Evolutionary conservation across 1,139 yeast species (phyloP).

Genomic region (Saccharomyces hybrid): DNA sequence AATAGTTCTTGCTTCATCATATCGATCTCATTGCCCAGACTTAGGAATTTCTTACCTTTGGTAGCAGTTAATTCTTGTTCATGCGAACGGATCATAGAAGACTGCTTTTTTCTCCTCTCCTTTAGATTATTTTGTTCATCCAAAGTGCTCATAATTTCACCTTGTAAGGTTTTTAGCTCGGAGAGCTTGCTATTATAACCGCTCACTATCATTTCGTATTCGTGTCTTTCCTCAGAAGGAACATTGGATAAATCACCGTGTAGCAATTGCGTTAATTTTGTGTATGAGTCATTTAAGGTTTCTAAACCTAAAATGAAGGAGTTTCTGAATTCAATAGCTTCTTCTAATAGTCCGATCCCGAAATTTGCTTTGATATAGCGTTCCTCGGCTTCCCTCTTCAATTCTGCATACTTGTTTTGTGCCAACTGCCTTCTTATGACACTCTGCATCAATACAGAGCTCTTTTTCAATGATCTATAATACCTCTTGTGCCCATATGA

Average conservation of each 20-base stretch:
- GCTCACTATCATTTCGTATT: background rate
- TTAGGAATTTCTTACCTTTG: background rate
- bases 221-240: background rate
- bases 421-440: conserved; percentile 71
- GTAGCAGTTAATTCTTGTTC: background rate
- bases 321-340: background rate
- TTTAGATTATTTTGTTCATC: background rate
- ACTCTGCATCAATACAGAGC: conserved; percentile 66
- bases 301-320: background rate
- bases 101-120: background rate
- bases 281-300: background rate
- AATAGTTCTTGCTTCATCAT: background rate
- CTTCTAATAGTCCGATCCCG: background rate
- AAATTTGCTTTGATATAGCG: conserved; percentile 13
- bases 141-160: background rate
- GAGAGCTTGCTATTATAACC: background rate
- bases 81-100: background rate
- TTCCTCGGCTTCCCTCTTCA: conserved; percentile 57
- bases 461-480: conserved; percentile 28
- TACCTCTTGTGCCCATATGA: conserved; percentile 17
- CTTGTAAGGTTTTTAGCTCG: background rate
- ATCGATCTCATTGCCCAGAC: background rate
- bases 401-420: conserved; percentile 47
- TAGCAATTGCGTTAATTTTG: background rate
- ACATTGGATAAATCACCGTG: background rate